Evolutionary conservation across 1,284 basidiomycete species (phyloP).

Genomic region (Irpex lacteus): DNA sequence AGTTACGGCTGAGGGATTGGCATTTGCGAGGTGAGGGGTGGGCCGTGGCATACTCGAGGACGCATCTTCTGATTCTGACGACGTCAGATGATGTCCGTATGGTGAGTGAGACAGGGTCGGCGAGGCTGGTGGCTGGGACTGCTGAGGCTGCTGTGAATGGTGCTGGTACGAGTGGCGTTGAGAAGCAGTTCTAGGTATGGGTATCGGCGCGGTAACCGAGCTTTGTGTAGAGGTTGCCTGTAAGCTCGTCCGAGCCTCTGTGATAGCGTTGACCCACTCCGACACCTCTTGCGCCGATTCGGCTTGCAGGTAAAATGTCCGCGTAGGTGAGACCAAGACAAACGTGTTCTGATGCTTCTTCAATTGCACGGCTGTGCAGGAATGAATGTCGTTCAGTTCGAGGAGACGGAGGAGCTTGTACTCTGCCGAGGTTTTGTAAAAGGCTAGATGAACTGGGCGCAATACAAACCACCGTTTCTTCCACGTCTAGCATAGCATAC

Average conservation of each 20-base stretch:
- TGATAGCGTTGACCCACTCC: conserved; percentile 85
- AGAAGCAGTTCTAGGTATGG: conserved; percentile 34
- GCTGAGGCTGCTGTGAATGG: not conserved
- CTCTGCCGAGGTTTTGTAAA: conserved; percentile 95
- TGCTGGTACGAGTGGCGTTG: conserved; percentile 12
- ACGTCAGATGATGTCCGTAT: conserved; percentile 44
- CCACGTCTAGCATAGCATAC: conserved; percentile 71
- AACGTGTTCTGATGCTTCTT: conserved; percentile 92
- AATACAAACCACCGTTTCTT: conserved; percentile 99
- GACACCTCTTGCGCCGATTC: conserved; percentile 69
- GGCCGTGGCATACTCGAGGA: conserved; percentile 32
- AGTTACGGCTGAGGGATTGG: conserved; percentile 21
- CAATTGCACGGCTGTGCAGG: conserved; percentile 83
- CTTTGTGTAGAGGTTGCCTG: conserved; percentile 57
- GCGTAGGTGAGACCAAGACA: conserved; percentile 86
- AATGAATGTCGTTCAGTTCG: conserved; percentile 87
- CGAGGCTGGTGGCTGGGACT: conserved; percentile 21
- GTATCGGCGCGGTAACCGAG: conserved; percentile 42
- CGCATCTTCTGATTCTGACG: conserved; percentile 75
- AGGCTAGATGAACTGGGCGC: conserved; percentile 87
- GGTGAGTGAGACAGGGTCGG: conserved; percentile 35
- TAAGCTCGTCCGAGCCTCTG: conserved; percentile 69
- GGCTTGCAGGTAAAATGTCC: conserved; percentile 94
- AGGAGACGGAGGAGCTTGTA: conserved; percentile 91
- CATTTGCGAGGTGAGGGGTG: conserved; percentile 24